These are phyloP conservation scores for Aspergillus sp. DNA, from an alignment of 2,329 filamentous ascomycete genomes.

Conservation along the genomic window DNA sequence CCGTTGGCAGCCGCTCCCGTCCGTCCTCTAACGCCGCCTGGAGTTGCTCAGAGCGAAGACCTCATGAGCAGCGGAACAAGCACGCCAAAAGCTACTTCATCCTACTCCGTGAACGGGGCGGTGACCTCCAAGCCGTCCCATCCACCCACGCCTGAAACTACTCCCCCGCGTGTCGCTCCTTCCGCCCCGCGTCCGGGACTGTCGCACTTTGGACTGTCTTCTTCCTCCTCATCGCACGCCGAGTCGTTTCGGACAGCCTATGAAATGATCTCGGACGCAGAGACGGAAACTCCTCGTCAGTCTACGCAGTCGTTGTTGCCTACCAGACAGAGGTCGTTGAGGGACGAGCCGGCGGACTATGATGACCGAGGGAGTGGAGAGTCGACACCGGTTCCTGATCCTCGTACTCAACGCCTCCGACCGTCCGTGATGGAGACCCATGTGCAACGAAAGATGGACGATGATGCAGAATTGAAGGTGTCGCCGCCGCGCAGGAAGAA, in stretches of 20 bases:
- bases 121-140: conserved; percentile 66
- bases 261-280: conserved; percentile 65
- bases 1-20: conserved; percentile 29
- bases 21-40: conserved; percentile 43
- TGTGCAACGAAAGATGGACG: conserved; percentile 26
- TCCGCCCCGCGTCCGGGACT: conserved; percentile 38
- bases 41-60: conserved; percentile 27
- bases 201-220: conserved; percentile 58
- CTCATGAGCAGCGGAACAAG: conserved; percentile 21
- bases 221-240: conserved; percentile 58
- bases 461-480: not conserved
- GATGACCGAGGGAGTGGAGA: conserved; percentile 8
- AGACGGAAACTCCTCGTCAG: conserved; percentile 43
- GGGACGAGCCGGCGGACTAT: conserved; percentile 26
- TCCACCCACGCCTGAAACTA: conserved; percentile 74
- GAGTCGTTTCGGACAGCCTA: conserved; percentile 73
- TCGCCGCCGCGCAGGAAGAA: conserved; percentile 9
- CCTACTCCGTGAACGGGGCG: conserved; percentile 25
- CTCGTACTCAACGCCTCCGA: conserved; percentile 2
- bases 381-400: not conserved
- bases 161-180: conserved; percentile 60
- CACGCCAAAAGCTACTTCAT: conserved; percentile 28
- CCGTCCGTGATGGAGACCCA: not conserved
- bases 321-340: conserved; percentile 21
- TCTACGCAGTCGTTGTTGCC: conserved; percentile 25